Percentiles rank a stretch among this genome's conserved stretches.
Evolutionary conservation across 2,329 filamentous ascomycete species (phyloP).

Genomic region (Orbilia javanica): DNA sequence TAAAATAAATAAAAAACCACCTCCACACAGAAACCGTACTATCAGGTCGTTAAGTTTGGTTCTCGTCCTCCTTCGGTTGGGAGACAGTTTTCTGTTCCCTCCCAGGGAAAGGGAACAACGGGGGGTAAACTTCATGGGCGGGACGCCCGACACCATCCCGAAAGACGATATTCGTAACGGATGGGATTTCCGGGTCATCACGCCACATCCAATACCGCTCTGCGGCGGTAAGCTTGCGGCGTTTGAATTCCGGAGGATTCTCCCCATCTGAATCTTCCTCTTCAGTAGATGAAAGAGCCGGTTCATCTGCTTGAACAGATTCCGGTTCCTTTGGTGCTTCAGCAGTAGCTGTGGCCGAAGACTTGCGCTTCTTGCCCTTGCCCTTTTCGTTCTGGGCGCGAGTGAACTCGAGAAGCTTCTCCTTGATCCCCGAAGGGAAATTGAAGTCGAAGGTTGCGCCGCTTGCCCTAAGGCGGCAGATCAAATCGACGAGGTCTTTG

Average conservation of each 20-base stretch:
- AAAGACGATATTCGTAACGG: constrained; percentile 28
- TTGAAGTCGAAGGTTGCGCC: background rate
- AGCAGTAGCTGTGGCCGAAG: too few relatives aligned
- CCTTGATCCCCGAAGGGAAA: background rate
- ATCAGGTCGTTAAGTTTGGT: background rate
- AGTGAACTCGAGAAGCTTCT: background rate
- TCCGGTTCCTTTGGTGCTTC: background rate
- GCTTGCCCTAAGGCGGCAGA: background rate
- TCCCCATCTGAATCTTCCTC: background rate
- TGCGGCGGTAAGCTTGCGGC: background rate
- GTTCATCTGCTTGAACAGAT: background rate
- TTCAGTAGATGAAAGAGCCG: background rate
- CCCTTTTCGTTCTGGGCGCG: background rate
- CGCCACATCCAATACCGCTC: constrained; percentile 21
- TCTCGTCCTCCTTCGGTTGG: background rate
- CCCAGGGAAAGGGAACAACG: background rate
- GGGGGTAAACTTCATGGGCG: background rate
- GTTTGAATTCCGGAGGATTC: background rate
- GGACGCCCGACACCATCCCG: background rate
- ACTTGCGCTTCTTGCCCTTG: background rate
- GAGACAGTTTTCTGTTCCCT: background rate
- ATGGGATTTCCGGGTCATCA: constrained; percentile 30
- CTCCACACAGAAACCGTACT: background rate
- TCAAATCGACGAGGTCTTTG: background rate
- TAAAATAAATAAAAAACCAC: too few relatives aligned